These are phyloP conservation scores for Chloranthus sessilifolius DNA, from an alignment of 164 flowering plant species.

Conservation along the genomic window DNA sequence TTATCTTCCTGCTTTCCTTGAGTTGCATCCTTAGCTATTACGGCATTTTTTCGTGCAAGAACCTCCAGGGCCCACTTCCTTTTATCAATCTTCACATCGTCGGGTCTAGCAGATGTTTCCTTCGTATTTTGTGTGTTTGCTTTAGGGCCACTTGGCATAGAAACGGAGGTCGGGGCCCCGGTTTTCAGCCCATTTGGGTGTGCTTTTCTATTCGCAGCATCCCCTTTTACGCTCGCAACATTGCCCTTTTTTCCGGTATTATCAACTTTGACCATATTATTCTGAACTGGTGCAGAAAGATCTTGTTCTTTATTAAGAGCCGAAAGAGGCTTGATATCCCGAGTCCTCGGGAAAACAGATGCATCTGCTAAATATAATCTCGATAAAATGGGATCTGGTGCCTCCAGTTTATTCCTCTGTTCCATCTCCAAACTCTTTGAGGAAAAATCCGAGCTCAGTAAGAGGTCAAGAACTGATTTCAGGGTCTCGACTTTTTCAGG, in stretches of 20 bases:
- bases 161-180: slow-evolving; percentile 14
- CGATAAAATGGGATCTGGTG: slow-evolving; percentile 61
- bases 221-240: slow-evolving; percentile 20
- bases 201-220: slow-evolving; percentile 21
- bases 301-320: too few species aligned
- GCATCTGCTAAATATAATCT: slow-evolving; percentile 90
- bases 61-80: slow-evolving; percentile 92
- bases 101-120: slow-evolving; percentile 37
- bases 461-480: slow-evolving; percentile 75
- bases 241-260: slow-evolving; percentile 18
- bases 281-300: slow-evolving; percentile 11
- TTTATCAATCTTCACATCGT: slow-evolving; percentile 52
- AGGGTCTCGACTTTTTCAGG: slow-evolving; percentile 82
- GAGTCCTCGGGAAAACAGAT: slow-evolving; percentile 81
- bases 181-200: slow-evolving; percentile 13
- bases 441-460: slow-evolving; percentile 22
- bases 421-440: slow-evolving; percentile 30
- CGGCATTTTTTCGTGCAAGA: slow-evolving; percentile 79
- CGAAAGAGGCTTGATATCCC: slow-evolving; percentile 72
- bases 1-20: slow-evolving; percentile 44
- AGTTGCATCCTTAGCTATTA: slow-evolving; percentile 18
- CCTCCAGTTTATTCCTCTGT: slow-evolving; percentile 26
- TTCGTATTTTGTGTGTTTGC: slow-evolving; percentile 19
- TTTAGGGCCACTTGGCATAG: slow-evolving; percentile 29
- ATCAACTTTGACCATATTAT: too few species aligned